phyloP scores from a whole-genome alignment of 2,329 filamentous ascomycete genomes.

The Monilinia polystroma region DNA sequence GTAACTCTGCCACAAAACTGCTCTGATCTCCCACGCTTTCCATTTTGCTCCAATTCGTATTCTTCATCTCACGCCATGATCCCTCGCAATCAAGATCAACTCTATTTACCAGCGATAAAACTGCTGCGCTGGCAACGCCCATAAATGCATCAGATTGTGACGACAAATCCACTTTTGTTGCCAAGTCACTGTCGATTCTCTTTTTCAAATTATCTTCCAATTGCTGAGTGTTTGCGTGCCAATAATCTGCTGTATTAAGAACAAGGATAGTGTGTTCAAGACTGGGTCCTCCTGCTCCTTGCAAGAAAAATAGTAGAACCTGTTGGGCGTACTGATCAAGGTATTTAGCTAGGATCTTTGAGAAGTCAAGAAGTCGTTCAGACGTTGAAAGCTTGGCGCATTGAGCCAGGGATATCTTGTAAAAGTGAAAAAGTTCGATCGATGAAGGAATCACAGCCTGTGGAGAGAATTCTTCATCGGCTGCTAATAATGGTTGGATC shows the following conservation, averaged over 20 bases:
- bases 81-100: slow-evolving; percentile 81
- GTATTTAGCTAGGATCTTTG: slow-evolving; percentile 85
- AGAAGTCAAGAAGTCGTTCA: slow-evolving; percentile 79
- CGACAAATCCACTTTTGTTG: slow-evolving; percentile 77
- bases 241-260: slow-evolving; percentile 96
- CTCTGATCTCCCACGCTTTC: slow-evolving; percentile 93
- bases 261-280: slow-evolving; percentile 81
- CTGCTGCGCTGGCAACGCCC: slow-evolving; percentile 85
- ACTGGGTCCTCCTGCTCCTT: slow-evolving; percentile 49
- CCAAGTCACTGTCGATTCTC: slow-evolving; percentile 78
- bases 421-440: slow-evolving; percentile 96
- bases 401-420: slow-evolving; percentile 87
- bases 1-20: slow-evolving; percentile 80
- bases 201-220: slow-evolving; percentile 93
- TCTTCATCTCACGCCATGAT: slow-evolving; percentile 95
- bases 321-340: slow-evolving; percentile 94
- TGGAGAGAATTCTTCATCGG: slow-evolving; percentile 88
- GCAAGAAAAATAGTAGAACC: slow-evolving; percentile 72
- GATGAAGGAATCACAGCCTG: slow-evolving; percentile 90
- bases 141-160: slow-evolving; percentile 94
- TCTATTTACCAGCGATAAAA: slow-evolving; percentile 78
- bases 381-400: slow-evolving; percentile 95
- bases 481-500: slow-evolving; percentile 72
- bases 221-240: slow-evolving; percentile 88
- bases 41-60: slow-evolving; percentile 91